These are phyloP conservation scores for Vanrija sp. DNA, from an alignment of 1,284 basidiomycete genomes.

Conservation along the genomic window DNA sequence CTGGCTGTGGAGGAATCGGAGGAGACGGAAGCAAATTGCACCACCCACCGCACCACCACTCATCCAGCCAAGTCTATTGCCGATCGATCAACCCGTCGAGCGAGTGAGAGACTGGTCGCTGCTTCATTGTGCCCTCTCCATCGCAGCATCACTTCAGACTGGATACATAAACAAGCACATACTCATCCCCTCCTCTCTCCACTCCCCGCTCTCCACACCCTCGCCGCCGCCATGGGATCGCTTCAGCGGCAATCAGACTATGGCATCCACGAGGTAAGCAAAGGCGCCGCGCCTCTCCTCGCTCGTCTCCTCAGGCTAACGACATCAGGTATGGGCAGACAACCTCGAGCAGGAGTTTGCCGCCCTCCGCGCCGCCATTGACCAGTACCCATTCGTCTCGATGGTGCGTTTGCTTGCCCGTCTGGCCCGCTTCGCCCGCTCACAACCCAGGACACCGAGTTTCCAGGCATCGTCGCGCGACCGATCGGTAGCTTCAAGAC, in stretches of 20 bases:
- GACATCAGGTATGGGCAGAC: conserved; percentile 73
- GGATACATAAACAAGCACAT: neutral
- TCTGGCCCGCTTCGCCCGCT: neutral
- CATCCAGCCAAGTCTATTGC: neutral
- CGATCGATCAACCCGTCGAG: neutral
- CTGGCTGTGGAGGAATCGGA: too few species aligned
- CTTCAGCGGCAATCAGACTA: conserved; percentile 28
- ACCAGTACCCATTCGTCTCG: conserved; percentile 88
- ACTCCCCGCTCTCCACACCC: neutral
- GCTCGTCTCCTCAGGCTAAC: neutral
- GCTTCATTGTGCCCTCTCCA: neutral
- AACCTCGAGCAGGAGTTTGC: conserved; percentile 92
- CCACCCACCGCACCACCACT: neutral
- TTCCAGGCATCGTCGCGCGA: conserved; percentile 95
- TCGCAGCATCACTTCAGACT: neutral
- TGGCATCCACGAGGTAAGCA: conserved; percentile 41
- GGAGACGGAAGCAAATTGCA: neutral
- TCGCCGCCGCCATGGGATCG: conserved; percentile 18
- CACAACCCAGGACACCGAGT: conserved; percentile 81
- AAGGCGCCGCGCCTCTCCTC: neutral
- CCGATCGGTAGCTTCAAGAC: conserved; percentile 96
- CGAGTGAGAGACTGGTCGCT: too few species aligned
- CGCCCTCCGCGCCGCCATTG: conserved; percentile 77
- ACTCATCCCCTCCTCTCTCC: neutral
- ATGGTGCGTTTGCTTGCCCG: conserved; percentile 64